phyloP scores from a whole-genome alignment of 2,329 filamentous ascomycete genomes.

The Diaporthe caulivora region DNA sequence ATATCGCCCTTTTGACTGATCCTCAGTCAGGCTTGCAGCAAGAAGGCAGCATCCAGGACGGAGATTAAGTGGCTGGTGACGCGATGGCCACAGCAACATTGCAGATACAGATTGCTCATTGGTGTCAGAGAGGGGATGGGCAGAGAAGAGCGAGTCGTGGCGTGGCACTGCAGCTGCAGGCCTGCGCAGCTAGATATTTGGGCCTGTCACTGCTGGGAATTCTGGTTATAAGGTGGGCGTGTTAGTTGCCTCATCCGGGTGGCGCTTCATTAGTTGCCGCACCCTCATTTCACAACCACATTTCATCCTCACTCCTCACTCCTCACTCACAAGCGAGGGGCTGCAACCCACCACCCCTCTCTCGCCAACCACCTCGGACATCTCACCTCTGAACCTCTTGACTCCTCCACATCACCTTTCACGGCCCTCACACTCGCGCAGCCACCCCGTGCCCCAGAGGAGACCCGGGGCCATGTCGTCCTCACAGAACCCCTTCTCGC shows the following conservation, averaged over 20 bases:
- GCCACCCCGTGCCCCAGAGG: background rate
- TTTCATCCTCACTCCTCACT: background rate
- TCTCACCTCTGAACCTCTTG: background rate
- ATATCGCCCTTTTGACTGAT: background rate
- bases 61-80: background rate
- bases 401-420: background rate
- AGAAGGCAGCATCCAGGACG: background rate
- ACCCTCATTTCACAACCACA: background rate
- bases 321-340: background rate
- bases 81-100: conserved; percentile 5
- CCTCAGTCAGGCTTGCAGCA: background rate
- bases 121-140: background rate
- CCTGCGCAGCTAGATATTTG: conserved; percentile 27
- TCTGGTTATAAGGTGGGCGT: background rate
- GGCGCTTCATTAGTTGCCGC: background rate
- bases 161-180: conserved; percentile 34
- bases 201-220: background rate
- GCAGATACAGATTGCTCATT: conserved; percentile 15
- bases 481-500: conserved; percentile 36
- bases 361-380: background rate
- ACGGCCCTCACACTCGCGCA: background rate
- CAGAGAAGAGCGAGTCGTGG: conserved; percentile 33
- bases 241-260: conserved; percentile 30
- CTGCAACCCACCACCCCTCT: background rate
- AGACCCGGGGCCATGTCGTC: conserved; percentile 17